Percentiles rank a stretch among this genome's conserved stretches.
These are phyloP conservation scores for Trichoderma citrinoviride DNA, from an alignment of 2,329 filamentous ascomycete genomes.

Conservation along the genomic window DNA sequence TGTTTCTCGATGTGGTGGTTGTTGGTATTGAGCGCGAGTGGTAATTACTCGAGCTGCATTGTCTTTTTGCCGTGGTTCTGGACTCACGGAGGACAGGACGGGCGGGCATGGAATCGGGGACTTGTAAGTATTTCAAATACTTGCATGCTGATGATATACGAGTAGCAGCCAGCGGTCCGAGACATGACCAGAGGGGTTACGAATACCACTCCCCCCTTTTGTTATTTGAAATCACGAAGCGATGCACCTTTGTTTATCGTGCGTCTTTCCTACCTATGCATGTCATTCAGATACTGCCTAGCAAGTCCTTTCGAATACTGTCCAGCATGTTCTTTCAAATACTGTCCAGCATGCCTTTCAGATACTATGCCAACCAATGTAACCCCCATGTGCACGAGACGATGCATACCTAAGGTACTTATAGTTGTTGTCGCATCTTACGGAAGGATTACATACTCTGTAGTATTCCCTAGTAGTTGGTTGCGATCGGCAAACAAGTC, in stretches of 20 bases:
- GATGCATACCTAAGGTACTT: no score
- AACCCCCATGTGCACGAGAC: no score
- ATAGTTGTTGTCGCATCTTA: no score
- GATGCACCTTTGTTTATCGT: background rate
- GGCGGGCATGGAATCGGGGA: background rate
- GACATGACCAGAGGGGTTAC: background rate
- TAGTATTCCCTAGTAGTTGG: no score
- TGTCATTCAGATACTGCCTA: no score
- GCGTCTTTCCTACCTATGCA: background rate
- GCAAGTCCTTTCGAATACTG: no score
- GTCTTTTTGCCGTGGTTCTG: background rate
- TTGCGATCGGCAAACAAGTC: no score
- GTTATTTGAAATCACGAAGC: background rate
- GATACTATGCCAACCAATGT: no score
- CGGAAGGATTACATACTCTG: no score
- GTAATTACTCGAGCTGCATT: background rate
- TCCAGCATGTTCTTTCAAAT: no score
- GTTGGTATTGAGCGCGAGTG: background rate
- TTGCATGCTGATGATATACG: no score
- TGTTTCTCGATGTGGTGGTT: background rate
- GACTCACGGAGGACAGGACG: background rate
- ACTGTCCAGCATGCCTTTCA: no score
- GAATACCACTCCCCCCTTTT: background rate
- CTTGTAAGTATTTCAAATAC: conserved; percentile 10
- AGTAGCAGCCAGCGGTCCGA: background rate